Evolutionary conservation across 352 stramenopile species (phyloP), one percentile per base, ranked within the genome.

Genomic region (Paralagenidium karlingii): DNA sequence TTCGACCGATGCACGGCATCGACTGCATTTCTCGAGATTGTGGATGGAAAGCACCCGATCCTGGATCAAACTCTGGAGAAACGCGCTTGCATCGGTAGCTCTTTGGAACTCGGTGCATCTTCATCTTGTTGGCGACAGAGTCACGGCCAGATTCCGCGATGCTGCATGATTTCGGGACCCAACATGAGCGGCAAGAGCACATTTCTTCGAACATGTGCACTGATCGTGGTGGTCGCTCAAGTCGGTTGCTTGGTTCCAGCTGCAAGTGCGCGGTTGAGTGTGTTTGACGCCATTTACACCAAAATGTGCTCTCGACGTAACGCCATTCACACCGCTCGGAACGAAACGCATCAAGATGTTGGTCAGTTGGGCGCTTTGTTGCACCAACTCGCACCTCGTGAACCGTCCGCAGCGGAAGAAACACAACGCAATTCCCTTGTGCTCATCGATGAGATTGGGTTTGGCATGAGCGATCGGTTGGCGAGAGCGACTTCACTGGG

Each of bases 131-230:
- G 33, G 8, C 10, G 33, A 8, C 10, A 19, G 8, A 9, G 33
- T 9, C 22, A 9, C 10, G 28, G 36, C 24, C 39, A 45, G 7
- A 8, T 16, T 24, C 7, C 45, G 29, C 43, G 43, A 33, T 25
- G 54, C 34, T n/a, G n/a, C n/a, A 48, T 78, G n/a, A 53, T 93
- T 15, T 89, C 79, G 1, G 79, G 79, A 3, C 76, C 79, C 3
- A 93, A 90, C 53, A 85, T 88, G 76, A 71, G 76, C 8, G 80
- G 80, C 10, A 93, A 93, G 48, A 81, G 54, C 15, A 88, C 64
- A 26, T 47, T 80, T 12, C 51, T 86, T 11, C 58, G 77, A 22
- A 78, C 68, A 48, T 63, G 60, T 13, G 68, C 68, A 4, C 53
- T 91, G 1, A 46, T 76, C 8, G 56, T 73, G 21, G 43, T 93